These are phyloP conservation scores for Mycena latifolia DNA, from an alignment of 768 basidiomycete genomes.

Conservation along the genomic window DNA sequence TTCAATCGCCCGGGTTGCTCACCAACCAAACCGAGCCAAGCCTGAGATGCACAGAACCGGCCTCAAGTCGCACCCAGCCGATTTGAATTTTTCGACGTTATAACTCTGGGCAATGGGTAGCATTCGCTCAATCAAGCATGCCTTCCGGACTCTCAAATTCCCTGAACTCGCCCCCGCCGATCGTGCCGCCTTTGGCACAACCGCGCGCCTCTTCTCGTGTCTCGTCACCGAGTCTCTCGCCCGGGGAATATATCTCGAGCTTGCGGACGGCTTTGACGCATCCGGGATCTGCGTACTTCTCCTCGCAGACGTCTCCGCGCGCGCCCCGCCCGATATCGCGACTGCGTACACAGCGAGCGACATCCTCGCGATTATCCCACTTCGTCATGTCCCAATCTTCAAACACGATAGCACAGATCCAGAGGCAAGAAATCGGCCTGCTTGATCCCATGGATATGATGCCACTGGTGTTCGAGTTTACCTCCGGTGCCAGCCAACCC, in stretches of 20 bases:
- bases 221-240: conserved; percentile 69
- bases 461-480: conserved; percentile 53
- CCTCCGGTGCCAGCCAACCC: conserved; percentile 4
- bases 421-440: conserved; percentile 57
- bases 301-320: conserved; percentile 42
- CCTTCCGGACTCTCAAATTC: conserved; percentile 42
- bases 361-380: conserved; percentile 61
- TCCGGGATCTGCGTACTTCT: conserved; percentile 59
- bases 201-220: conserved; percentile 66
- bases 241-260: conserved; percentile 60
- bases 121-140: conserved; percentile 36
- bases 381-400: conserved; percentile 61
- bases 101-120: conserved; percentile 6
- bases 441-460: conserved; percentile 70
- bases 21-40: conserved; percentile 16
- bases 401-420: conserved; percentile 47
- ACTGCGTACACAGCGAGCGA: conserved; percentile 46
- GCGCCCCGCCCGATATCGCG: conserved; percentile 34
- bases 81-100: conserved; percentile 24
- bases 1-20: not conserved
- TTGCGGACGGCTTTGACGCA: conserved; percentile 44
- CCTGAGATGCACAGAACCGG: conserved; percentile 7
- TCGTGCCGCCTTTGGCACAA: conserved; percentile 61
- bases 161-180: conserved; percentile 49
- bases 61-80: conserved; percentile 20